Evolutionary conservation across 1,284 basidiomycete genomes (phyloP).

Genomic region (Fomes fomentarius): DNA sequence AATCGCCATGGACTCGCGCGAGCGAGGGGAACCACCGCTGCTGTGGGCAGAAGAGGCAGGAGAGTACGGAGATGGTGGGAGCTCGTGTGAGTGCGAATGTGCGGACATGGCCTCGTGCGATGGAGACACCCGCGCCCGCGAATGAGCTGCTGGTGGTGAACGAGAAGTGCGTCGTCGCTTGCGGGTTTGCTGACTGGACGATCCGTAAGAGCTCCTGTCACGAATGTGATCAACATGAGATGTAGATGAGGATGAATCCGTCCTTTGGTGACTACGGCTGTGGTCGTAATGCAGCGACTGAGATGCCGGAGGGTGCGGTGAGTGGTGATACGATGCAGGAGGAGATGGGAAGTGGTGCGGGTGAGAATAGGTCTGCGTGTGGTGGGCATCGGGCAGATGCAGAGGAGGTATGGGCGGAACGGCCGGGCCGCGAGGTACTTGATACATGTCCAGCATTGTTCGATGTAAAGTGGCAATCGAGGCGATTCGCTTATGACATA

Average conservation of each 20-base stretch:
- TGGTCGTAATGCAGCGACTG: conserved; percentile 19
- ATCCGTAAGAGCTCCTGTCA: conserved; percentile 7
- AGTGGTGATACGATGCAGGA: conserved; percentile 33
- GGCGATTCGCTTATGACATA: conserved; percentile 58
- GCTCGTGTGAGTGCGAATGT: conserved; percentile 24
- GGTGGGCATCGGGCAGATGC: conserved; percentile 23
- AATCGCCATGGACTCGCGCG: conserved; percentile 38
- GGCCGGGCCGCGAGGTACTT: conserved; percentile 27
- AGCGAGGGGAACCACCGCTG: conserved; percentile 35
- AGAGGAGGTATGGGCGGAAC: conserved; percentile 21
- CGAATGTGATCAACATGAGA: conserved; percentile 13
- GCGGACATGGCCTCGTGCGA: conserved; percentile 10
- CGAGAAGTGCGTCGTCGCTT: conserved; percentile 34
- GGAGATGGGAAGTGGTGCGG: conserved; percentile 33
- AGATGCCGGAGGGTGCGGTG: conserved; percentile 21
- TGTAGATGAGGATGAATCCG: conserved; percentile 22
- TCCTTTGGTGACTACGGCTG: conserved; percentile 19
- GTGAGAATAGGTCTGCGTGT: conserved; percentile 22
- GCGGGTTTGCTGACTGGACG: conserved; percentile 23
- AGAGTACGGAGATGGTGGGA: conserved; percentile 34
- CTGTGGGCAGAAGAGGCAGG: conserved; percentile 31
- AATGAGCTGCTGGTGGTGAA: conserved; percentile 29
- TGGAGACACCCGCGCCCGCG: conserved; percentile 15
- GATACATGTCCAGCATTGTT: conserved; percentile 67
- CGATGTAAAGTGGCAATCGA: conserved; percentile 69